Conservation (phyloP, 1,139 yeast genomes). For the Yamadazyma oceani region DNA sequence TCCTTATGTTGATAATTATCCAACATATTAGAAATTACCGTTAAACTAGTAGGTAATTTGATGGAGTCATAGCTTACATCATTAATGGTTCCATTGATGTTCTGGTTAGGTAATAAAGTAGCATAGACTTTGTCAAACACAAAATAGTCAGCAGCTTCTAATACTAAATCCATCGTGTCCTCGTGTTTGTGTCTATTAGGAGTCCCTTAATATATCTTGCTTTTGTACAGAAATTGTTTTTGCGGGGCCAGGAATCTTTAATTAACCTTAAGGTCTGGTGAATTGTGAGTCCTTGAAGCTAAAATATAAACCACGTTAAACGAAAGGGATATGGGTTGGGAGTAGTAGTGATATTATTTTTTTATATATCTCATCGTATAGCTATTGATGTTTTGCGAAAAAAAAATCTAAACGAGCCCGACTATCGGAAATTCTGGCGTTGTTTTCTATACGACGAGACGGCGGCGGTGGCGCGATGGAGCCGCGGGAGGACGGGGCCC, state of each 20-base stretch:
- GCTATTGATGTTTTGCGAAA: background rate
- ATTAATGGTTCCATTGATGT: conserved; percentile 13
- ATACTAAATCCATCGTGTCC: conserved; percentile 75
- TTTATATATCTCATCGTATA: conserved; percentile 4
- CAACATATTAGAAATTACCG: conserved; percentile 20
- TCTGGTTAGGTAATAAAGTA: conserved; percentile 34
- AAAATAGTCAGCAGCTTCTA: conserved; percentile 74
- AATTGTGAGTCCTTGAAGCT: no score
- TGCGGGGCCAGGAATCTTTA: no score
- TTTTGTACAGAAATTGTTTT: no score
- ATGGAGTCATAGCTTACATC: conserved; percentile 1
- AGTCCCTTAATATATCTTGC: no score
- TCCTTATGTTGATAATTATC: conserved; percentile 28
- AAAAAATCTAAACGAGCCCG: conserved; percentile 2
- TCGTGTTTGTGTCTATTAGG: no score
- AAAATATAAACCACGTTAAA: no score
- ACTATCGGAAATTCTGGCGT: background rate
- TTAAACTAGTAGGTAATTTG: conserved; percentile 15
- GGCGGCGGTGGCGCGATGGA: no score
- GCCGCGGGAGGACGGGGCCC: no score
- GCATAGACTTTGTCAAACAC: conserved; percentile 76
- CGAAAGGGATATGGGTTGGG: no score
- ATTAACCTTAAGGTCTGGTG: no score
- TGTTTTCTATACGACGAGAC: background rate
- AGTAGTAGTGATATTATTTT: no score